These are phyloP conservation scores for Fraxinus platypoda DNA, from an alignment of 305 asterid genomes.

Conservation along the genomic window DNA sequence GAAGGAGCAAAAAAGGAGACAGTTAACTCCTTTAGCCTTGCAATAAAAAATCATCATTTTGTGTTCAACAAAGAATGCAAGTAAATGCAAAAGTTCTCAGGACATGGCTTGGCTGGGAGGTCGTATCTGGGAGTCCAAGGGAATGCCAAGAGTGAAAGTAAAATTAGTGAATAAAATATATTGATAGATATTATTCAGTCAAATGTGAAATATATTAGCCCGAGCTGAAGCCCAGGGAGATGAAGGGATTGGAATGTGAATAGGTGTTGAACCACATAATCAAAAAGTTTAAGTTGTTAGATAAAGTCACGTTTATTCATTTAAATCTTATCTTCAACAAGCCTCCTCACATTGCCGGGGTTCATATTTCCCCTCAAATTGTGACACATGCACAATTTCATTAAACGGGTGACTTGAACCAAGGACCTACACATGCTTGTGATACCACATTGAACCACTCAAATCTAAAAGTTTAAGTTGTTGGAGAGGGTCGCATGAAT, in stretches of 20 bases:
- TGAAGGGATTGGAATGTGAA: background rate
- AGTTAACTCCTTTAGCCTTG: background rate
- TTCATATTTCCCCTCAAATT: background rate
- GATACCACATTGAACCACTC: background rate
- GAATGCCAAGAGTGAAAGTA: slow-evolving; percentile 12
- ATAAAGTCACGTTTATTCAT: background rate
- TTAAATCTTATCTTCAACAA: background rate
- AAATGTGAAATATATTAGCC: background rate
- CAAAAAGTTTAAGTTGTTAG: background rate
- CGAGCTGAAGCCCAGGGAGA: slow-evolving; percentile 10
- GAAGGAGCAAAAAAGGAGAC: slow-evolving; percentile 8
- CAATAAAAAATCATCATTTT: background rate
- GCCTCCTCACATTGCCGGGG: background rate
- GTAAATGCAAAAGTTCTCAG: background rate
- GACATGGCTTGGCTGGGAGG: background rate
- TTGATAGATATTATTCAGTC: slow-evolving; percentile 12
- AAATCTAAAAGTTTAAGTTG: background rate
- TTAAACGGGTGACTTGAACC: background rate
- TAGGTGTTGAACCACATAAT: background rate
- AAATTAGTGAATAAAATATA: background rate
- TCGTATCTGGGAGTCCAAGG: background rate
- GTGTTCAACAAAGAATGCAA: background rate
- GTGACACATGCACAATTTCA: background rate
- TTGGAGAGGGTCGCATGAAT: background rate
- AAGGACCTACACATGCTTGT: background rate